Conservation (phyloP, 768 basidiomycete species). For the Russula virescens region DNA sequence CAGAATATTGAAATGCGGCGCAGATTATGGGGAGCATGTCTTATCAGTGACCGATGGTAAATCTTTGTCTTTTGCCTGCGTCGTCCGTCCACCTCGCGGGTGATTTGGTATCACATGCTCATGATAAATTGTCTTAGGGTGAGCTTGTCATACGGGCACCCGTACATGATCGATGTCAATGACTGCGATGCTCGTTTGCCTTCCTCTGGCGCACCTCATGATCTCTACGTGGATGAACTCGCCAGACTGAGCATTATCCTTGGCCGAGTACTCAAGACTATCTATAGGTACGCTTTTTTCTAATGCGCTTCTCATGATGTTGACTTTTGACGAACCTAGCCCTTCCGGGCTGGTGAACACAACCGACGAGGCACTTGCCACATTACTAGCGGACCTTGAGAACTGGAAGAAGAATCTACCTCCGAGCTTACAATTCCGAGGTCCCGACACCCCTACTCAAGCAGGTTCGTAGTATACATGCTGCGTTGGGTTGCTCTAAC, state of each 20-base stretch:
- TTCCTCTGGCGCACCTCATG: slow-evolving; percentile 73
- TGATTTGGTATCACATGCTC: slow-evolving; percentile 13
- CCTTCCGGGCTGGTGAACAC: slow-evolving; percentile 84
- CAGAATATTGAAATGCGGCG: slow-evolving; percentile 82
- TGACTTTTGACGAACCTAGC: slow-evolving; percentile 34
- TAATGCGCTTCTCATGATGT: background rate
- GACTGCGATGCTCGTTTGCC: slow-evolving; percentile 95
- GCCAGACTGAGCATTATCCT: slow-evolving; percentile 87
- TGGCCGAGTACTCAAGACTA: slow-evolving; percentile 86
- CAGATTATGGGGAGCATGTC: slow-evolving; percentile 90
- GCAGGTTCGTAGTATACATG: slow-evolving; percentile 48
- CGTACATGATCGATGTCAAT: slow-evolving; percentile 92
- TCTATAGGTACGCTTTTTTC: slow-evolving; percentile 61
- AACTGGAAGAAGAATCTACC: slow-evolving; percentile 78
- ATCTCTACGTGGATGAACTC: slow-evolving; percentile 85
- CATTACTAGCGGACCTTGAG: slow-evolving; percentile 59
- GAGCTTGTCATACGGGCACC: slow-evolving; percentile 86
- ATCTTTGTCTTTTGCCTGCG: slow-evolving; percentile 19
- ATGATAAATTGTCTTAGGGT: slow-evolving; percentile 45
- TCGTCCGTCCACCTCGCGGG: background rate
- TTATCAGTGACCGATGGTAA: slow-evolving; percentile 93
- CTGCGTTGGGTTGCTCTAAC: background rate
- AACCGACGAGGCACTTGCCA: slow-evolving; percentile 70
- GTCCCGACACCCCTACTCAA: slow-evolving; percentile 55
- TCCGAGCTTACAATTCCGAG: slow-evolving; percentile 69